Conservation (phyloP, 1,139 yeast genomes). For the Yamadazyma buinensis region DNA sequence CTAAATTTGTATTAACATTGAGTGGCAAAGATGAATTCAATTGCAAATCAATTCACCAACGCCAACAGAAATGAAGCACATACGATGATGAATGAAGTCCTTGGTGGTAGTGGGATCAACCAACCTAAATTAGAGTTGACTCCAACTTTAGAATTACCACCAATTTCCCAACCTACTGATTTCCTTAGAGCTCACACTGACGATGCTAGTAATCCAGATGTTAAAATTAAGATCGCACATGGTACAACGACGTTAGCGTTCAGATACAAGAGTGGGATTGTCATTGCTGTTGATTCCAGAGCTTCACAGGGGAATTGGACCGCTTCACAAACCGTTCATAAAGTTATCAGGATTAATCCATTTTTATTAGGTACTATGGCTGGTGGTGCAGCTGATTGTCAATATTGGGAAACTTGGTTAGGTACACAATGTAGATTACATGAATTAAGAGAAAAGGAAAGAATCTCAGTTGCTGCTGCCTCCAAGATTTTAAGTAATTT, state of each 20-base stretch:
- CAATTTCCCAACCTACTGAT: slow-evolving; percentile 88
- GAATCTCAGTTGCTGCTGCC: slow-evolving; percentile 96
- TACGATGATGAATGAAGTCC: slow-evolving; percentile 28
- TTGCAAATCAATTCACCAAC: slow-evolving; percentile 38
- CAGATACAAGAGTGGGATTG: slow-evolving; percentile 91
- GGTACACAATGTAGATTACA: slow-evolving; percentile 96
- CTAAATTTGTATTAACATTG: too few species aligned
- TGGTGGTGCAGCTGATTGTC: slow-evolving; percentile 99
- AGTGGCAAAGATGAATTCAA: slow-evolving; percentile 32
- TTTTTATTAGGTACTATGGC: slow-evolving; percentile 97
- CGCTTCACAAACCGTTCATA: slow-evolving; percentile 96
- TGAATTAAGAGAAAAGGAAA: slow-evolving; percentile 89
- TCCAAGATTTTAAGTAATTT: slow-evolving; percentile 88
- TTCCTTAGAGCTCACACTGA: slow-evolving; percentile 97
- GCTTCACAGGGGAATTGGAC: slow-evolving; percentile 99
- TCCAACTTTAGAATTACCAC: slow-evolving; percentile 73
- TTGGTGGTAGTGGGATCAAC: slow-evolving; percentile 15
- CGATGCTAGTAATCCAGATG: slow-evolving; percentile 87
- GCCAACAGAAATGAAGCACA: slow-evolving; percentile 25
- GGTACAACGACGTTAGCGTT: slow-evolving; percentile 98
- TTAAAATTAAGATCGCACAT: slow-evolving; percentile 94
- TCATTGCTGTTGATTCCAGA: slow-evolving; percentile 96
- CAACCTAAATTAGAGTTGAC: slow-evolving; percentile 41
- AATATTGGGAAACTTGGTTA: slow-evolving; percentile 98
- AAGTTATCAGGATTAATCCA: slow-evolving; percentile 95